These are phyloP conservation scores for Aspergillus haitiensis DNA, from an alignment of 495 filamentous ascomycete species.

Conservation along the genomic window DNA sequence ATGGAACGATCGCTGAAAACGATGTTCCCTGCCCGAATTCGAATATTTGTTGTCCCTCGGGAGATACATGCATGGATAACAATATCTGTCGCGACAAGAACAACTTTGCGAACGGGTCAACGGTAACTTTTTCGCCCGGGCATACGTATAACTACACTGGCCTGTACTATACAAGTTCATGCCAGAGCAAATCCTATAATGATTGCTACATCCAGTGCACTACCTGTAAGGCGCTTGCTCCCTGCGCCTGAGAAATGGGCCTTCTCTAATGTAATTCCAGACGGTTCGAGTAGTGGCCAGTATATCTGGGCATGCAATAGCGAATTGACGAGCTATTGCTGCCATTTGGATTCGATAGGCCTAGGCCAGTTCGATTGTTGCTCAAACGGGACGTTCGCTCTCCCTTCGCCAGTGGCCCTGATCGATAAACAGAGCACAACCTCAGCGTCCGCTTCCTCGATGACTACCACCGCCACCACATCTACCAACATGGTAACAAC, in stretches of 20 bases:
- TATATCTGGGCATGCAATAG: slow-evolving; percentile 7
- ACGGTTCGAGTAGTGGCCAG: background rate
- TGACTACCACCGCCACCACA: background rate
- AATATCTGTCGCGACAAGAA: slow-evolving; percentile 5
- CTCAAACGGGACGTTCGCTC: too few relatives aligned
- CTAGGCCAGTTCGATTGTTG: too few relatives aligned
- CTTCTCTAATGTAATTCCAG: slow-evolving; percentile 3
- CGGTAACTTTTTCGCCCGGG: background rate
- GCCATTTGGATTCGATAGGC: too few relatives aligned
- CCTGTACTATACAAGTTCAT: slow-evolving; percentile 3
- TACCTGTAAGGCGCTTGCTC: background rate
- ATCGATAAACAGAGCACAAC: too few relatives aligned
- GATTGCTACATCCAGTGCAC: slow-evolving; percentile 3
- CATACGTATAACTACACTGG: slow-evolving; percentile 4
- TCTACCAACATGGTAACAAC: background rate
- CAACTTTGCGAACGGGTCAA: slow-evolving; percentile 5
- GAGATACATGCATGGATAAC: slow-evolving; percentile 2
- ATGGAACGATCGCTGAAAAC: background rate
- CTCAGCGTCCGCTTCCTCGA: background rate
- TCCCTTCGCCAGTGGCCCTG: too few relatives aligned
- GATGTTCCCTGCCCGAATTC: slow-evolving; percentile 4
- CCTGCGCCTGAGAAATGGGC: too few relatives aligned
- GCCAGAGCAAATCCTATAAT: slow-evolving; percentile 1
- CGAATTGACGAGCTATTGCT: background rate
- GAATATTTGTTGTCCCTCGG: slow-evolving; percentile 4